Conservation (phyloP, 2,329 filamentous ascomycete species). For the Apiospora koreana region DNA sequence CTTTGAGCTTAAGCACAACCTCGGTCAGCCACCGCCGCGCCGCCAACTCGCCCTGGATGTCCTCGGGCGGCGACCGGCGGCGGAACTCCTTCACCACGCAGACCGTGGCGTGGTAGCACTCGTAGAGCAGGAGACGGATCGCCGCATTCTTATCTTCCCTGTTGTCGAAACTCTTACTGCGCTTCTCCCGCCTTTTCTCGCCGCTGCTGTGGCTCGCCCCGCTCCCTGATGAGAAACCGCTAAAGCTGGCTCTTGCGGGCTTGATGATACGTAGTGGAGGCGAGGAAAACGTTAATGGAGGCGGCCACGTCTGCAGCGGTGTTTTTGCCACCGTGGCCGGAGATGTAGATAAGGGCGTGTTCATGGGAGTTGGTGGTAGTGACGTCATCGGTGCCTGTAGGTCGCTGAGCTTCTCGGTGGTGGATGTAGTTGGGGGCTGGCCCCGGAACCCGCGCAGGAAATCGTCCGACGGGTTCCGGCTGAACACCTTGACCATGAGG, state of each 20-base stretch:
- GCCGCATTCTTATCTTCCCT: conserved; percentile 45
- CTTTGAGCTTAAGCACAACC: conserved; percentile 47
- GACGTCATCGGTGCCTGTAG: background rate
- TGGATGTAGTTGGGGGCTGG: background rate
- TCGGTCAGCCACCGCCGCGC: conserved; percentile 52
- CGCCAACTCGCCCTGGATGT: conserved; percentile 51
- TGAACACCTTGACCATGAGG: conserved; percentile 52
- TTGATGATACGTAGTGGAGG: too few species aligned
- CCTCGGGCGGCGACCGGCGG: conserved; percentile 45
- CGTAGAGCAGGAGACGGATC: conserved; percentile 56
- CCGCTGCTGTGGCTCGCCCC: background rate
- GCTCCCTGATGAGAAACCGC: conserved; percentile 6
- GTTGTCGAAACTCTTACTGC: conserved; percentile 38
- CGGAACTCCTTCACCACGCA: conserved; percentile 58
- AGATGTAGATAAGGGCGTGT: background rate
- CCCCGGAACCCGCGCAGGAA: conserved; percentile 50
- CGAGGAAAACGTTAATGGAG: background rate
- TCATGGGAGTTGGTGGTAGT: background rate
- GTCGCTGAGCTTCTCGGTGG: background rate
- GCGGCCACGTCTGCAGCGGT: too few species aligned
- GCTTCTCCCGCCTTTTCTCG: conserved; percentile 10
- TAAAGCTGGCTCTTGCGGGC: background rate
- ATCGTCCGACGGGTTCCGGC: conserved; percentile 41
- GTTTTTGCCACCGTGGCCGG: background rate
- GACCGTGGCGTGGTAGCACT: conserved; percentile 57